Conservation (phyloP, 768 basidiomycete species). For the Lepiota venenata region DNA sequence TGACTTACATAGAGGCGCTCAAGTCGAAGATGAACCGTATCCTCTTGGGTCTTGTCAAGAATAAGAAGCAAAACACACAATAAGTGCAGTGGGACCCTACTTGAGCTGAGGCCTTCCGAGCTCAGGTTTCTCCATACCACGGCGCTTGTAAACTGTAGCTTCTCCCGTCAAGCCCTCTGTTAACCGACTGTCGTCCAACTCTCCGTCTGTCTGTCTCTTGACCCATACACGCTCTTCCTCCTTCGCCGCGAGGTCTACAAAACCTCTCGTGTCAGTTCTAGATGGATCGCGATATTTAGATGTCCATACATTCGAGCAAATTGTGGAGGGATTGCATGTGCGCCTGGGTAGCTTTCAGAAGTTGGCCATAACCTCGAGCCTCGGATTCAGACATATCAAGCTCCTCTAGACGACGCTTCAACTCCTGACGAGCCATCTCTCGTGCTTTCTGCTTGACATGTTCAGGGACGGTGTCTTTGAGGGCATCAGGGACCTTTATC, state of each 20-base stretch:
- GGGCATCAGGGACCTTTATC: conserved; percentile 17
- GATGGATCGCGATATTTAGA: background rate
- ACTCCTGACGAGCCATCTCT: conserved; percentile 63
- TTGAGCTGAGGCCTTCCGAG: conserved; percentile 66
- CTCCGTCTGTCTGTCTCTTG: conserved; percentile 69
- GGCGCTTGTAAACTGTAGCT: conserved; percentile 65
- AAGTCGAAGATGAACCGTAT: conserved; percentile 69
- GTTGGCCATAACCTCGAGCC: conserved; percentile 51
- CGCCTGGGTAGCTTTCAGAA: conserved; percentile 51
- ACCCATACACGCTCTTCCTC: conserved; percentile 72
- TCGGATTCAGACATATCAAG: conserved; percentile 56
- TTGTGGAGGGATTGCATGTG: conserved; percentile 60
- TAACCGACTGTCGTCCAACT: conserved; percentile 62
- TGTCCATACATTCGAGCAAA: conserved; percentile 55
- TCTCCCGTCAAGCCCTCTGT: conserved; percentile 70
- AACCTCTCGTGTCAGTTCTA: background rate
- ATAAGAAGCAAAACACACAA: background rate
- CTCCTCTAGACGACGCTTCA: conserved; percentile 58
- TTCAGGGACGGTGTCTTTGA: conserved; percentile 59
- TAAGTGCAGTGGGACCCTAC: conserved; percentile 27
- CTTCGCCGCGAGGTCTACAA: conserved; percentile 57
- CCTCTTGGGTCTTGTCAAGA: conserved; percentile 49
- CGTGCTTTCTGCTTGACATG: conserved; percentile 59
- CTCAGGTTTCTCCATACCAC: conserved; percentile 68
- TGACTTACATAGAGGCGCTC: conserved; percentile 67